Evolutionary conservation across 2,329 filamentous ascomycete genomes (phyloP), one percentile per base, ranked within the genome.

Genomic region (Alternaria sp.): DNA sequence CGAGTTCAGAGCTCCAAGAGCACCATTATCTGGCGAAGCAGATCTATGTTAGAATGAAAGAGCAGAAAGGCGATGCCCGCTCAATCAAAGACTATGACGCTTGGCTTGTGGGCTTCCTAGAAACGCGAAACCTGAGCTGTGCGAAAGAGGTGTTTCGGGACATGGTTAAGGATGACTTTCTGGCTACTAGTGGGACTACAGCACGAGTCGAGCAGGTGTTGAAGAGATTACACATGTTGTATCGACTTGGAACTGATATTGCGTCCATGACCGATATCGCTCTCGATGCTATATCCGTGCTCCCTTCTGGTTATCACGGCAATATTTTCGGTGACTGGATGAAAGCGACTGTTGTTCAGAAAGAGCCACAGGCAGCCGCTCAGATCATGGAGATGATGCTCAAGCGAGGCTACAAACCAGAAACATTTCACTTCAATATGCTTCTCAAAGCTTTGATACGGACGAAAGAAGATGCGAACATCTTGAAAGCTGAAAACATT

Each of bases 301-400:
- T 89, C 21, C 87, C 87, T 4, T 79, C 82, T 44, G 48, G 56
- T 7, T 77, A 76, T 49, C 95, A 96, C 75, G 88, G 89, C 62
- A 94, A 92, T 77, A 91, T 97, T 77, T 90, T 93, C 65, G 90
- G 89, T 33, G 93, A 92, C 69, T 97, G 93, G 93, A 84, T 96
- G 71, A 94, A 94, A 77, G 87, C 90, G 49, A 85, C 96, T 8
- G 90, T 96, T 55, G 89, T 88, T 14, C 85, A 88, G 57, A 83
- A 69, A 71, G 78, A 68, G 5, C 71, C 76, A 4, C 85, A 90
- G 56, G 90, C 89, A 2, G 91, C 92, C 3, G 83, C 86, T 51
- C 85, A 86, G 59, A 91, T 96, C 8, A 81, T 95, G 28, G 84
- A 90, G 13, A 83, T 93, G 62, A 94, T 96, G 90, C 86, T 88